Percentiles rank a stretch among this genome's conserved stretches.
Evolutionary conservation across 192 early-diverging fungal species (phyloP).

Genomic region (Gonapodya prolifera): DNA sequence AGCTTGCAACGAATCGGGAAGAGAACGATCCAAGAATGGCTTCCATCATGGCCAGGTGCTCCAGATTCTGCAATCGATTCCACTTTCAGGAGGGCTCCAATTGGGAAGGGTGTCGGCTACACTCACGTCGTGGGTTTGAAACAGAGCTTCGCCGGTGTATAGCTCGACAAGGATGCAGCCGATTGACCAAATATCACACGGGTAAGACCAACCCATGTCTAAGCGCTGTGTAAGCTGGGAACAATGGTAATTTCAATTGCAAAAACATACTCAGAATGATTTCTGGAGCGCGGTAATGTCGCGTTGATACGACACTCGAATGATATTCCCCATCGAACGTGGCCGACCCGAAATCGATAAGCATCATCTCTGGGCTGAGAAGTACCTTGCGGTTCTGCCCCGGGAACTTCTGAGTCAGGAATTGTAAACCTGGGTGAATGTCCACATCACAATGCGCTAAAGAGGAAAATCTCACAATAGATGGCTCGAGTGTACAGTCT

Average conservation of each 20-base stretch:
- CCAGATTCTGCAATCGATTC: slow-evolving; percentile 33
- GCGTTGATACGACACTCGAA: slow-evolving; percentile 77
- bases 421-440: neutral
- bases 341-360: slow-evolving; percentile 96
- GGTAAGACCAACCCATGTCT: slow-evolving; percentile 91
- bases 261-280: slow-evolving; percentile 89
- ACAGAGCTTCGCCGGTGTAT: slow-evolving; percentile 86
- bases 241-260: too few species aligned
- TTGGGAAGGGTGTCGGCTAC: neutral
- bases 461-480: neutral
- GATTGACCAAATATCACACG: slow-evolving; percentile 96
- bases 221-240: too few species aligned
- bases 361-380: slow-evolving; percentile 54
- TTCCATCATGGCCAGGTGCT: slow-evolving; percentile 97
- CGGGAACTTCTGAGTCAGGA: too few species aligned
- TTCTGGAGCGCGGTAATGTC: slow-evolving; percentile 96
- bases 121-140: slow-evolving; percentile 91
- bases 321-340: slow-evolving; percentile 91
- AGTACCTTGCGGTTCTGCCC: slow-evolving; percentile 46
- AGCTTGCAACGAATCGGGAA: slow-evolving; percentile 37
- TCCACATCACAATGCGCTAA: neutral
- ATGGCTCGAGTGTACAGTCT: neutral
- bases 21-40: slow-evolving; percentile 69
- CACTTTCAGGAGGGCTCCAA: neutral
- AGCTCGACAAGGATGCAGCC: slow-evolving; percentile 96